Evolutionary conservation across 2,329 filamentous ascomycete genomes (phyloP).

Genomic region (Sporothrix brasiliensis): DNA sequence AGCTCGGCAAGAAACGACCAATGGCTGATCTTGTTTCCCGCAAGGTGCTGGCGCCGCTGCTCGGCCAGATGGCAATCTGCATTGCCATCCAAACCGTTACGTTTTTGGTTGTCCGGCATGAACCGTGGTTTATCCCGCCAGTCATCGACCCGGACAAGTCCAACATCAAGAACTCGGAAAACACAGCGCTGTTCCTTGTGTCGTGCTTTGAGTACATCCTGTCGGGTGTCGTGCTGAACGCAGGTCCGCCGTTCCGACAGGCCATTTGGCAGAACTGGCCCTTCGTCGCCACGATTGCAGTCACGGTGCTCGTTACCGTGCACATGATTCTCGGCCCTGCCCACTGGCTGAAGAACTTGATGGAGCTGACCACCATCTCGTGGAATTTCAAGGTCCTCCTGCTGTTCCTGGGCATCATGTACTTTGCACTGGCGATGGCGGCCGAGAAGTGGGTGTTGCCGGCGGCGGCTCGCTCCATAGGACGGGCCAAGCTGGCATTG

Average conservation of each 20-base stretch:
- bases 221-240: conserved; percentile 83
- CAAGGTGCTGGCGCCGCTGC: conserved; percentile 85
- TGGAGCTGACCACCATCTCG: conserved; percentile 83
- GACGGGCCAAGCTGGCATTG: conserved; percentile 61
- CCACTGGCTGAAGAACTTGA: conserved; percentile 68
- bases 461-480: conserved; percentile 67
- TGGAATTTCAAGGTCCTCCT: conserved; percentile 73
- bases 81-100: conserved; percentile 74
- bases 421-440: conserved; percentile 69
- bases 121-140: conserved; percentile 86
- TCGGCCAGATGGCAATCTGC: conserved; percentile 85
- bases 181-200: conserved; percentile 84
- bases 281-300: conserved; percentile 75
- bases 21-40: conserved; percentile 89
- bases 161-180: conserved; percentile 89
- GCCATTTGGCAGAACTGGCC: conserved; percentile 79
- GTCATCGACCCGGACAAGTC: conserved; percentile 74
- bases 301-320: conserved; percentile 66
- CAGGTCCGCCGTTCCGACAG: conserved; percentile 88
- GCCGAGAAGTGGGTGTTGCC: conserved; percentile 74
- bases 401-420: conserved; percentile 67
- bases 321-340: conserved; percentile 83
- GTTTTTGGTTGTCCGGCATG: conserved; percentile 73
- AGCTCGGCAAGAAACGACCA: conserved; percentile 79
- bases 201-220: conserved; percentile 96